A percentile compares a stretch with the other conserved stretches of the same genome.
Evolutionary conservation across 179 eudicot genomes (phyloP).

Genomic region (Nepenthes alata): DNA sequence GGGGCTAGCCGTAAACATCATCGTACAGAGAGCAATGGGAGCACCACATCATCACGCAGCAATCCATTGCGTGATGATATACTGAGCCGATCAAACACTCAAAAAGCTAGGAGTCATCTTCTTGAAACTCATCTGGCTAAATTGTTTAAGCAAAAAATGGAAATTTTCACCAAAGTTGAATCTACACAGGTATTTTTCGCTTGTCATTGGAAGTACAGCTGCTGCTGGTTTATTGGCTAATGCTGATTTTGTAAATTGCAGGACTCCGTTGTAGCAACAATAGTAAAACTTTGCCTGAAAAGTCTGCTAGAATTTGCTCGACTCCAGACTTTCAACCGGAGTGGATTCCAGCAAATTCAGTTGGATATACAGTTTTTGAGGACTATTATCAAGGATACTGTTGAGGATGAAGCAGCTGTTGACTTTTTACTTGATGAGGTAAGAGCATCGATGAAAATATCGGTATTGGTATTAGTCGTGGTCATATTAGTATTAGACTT

Average conservation of each 20-base stretch:
- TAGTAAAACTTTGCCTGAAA: slow-evolving; percentile 77
- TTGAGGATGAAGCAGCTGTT: slow-evolving; percentile 88
- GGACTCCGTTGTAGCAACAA: slow-evolving; percentile 74
- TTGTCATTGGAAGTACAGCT: slow-evolving; percentile 2
- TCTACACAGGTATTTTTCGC: slow-evolving; percentile 60
- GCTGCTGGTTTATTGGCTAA: slow-evolving; percentile 14
- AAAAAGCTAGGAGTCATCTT: slow-evolving; percentile 87
- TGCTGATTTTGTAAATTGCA: slow-evolving; percentile 27
- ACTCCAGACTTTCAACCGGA: slow-evolving; percentile 85
- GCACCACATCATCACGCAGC: slow-evolving; percentile 86
- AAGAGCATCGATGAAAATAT: not conserved
- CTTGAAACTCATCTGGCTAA: slow-evolving; percentile 88
- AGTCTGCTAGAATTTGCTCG: slow-evolving; percentile 89
- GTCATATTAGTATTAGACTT: too few relatives aligned
- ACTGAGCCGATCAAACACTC: slow-evolving; percentile 54
- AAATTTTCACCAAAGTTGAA: slow-evolving; percentile 93
- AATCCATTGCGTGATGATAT: slow-evolving; percentile 82
- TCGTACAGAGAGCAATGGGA: slow-evolving; percentile 78
- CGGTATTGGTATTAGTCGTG: too few relatives aligned
- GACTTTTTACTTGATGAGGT: slow-evolving; percentile 98
- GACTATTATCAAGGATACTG: slow-evolving; percentile 44
- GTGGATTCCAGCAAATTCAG: slow-evolving; percentile 99
- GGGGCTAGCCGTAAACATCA: slow-evolving; percentile 68
- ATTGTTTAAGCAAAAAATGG: slow-evolving; percentile 87
- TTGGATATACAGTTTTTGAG: slow-evolving; percentile 82